Percentiles rank a stretch among this genome's conserved stretches.
phyloP scores from a whole-genome alignment of 23 red algal genomes.

The Gracilaria vermiculophylla region DNA sequence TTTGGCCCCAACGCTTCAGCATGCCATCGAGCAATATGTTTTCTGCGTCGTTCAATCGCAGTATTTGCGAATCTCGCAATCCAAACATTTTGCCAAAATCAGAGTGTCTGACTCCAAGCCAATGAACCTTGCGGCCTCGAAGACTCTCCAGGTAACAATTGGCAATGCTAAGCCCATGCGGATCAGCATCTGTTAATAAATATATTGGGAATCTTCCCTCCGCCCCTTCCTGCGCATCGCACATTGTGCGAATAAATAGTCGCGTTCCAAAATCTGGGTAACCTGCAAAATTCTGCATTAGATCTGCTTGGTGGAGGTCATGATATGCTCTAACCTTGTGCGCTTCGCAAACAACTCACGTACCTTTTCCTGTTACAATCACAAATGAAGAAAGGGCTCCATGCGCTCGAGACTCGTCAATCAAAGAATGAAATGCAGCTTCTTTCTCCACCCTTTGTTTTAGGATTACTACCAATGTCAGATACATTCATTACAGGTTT shows the following conservation, averaged over 20 bases:
- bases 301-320: background rate
- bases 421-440: constrained; percentile 42
- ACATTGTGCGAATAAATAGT: constrained; percentile 10
- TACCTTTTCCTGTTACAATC: constrained; percentile 58
- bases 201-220: constrained; percentile 27
- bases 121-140: background rate
- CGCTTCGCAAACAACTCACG: background rate
- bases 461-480: background rate
- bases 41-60: constrained; percentile 42
- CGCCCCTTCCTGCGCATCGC: background rate
- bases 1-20: background rate
- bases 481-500: background rate
- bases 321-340: background rate
- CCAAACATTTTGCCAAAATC: constrained; percentile 30
- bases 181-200: constrained; percentile 70
- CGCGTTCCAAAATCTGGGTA: constrained; percentile 46
- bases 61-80: background rate
- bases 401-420: background rate
- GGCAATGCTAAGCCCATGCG: constrained; percentile 71
- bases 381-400: constrained; percentile 17
- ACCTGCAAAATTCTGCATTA: background rate
- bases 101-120: constrained; percentile 48
- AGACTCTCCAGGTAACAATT: constrained; percentile 30
- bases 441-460: constrained; percentile 69
- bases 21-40: constrained; percentile 2